These are phyloP conservation scores for Passalora sequoiae DNA, from an alignment of 2,329 filamentous ascomycete genomes.

Conservation along the genomic window DNA sequence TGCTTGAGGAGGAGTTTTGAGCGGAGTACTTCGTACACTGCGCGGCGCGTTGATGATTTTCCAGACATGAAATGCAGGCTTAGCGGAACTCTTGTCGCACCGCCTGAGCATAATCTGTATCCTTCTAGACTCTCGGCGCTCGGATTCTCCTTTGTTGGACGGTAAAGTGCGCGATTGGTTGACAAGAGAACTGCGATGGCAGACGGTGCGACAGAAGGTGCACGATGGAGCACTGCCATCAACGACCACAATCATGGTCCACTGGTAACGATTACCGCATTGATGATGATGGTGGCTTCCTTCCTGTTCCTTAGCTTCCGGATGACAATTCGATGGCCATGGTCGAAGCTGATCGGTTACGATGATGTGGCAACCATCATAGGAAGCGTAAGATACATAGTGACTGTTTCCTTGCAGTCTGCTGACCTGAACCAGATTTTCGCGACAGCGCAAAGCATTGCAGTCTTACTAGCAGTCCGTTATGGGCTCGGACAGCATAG, in stretches of 20 bases:
- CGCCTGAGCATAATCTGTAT: too few species aligned
- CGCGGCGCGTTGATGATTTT: too few species aligned
- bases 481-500: constrained; percentile 12
- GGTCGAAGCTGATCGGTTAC: constrained; percentile 12
- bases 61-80: too few species aligned
- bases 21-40: too few species aligned
- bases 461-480: constrained; percentile 11
- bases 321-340: constrained; percentile 16
- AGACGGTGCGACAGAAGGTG: background rate
- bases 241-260: constrained; percentile 10
- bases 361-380: constrained; percentile 13
- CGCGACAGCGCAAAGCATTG: constrained; percentile 9
- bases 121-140: too few species aligned
- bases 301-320: constrained; percentile 13
- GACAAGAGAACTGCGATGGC: too few species aligned
- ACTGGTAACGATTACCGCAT: constrained; percentile 11
- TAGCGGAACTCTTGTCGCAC: too few species aligned
- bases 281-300: constrained; percentile 15
- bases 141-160: too few species aligned
- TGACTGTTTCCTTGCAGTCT: background rate
- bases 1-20: too few species aligned
- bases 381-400: constrained; percentile 8
- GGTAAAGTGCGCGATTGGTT: too few species aligned
- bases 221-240: constrained; percentile 12
- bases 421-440: constrained; percentile 7